These are phyloP conservation scores for Chlorella vulgaris DNA, from an alignment of 139 green algal species.

Conservation along the genomic window DNA sequence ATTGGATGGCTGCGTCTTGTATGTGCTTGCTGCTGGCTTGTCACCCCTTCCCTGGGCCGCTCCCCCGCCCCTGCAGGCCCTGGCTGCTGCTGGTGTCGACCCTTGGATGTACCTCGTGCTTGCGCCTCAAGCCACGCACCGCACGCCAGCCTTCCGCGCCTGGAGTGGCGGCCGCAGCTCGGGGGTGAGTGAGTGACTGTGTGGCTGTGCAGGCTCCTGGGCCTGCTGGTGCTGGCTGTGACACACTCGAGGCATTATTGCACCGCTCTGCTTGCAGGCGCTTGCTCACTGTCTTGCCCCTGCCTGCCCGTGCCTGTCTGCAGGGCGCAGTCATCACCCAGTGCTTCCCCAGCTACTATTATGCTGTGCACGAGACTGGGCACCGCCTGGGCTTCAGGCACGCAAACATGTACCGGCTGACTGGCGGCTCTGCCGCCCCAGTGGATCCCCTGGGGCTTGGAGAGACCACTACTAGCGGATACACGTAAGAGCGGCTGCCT, in stretches of 20 bases:
- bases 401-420: slow-evolving; percentile 32
- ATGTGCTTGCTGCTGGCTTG: background rate
- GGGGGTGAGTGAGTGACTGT: slow-evolving; percentile 20
- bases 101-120: slow-evolving; percentile 37
- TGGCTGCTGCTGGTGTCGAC: background rate
- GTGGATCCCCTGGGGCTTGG: slow-evolving; percentile 27
- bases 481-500: slow-evolving; percentile 1
- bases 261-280: no score
- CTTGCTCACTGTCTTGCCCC: background rate
- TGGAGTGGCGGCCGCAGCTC: slow-evolving; percentile 14
- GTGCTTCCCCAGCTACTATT: slow-evolving; percentile 41
- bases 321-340: slow-evolving; percentile 34
- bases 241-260: no score
- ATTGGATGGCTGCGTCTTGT: background rate
- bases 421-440: background rate
- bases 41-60: background rate
- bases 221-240: background rate
- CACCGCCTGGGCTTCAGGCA: slow-evolving; percentile 26
- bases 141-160: slow-evolving; percentile 10
- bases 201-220: background rate
- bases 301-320: background rate
- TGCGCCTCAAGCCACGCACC: background rate
- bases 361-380: slow-evolving; percentile 43
- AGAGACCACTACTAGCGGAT: slow-evolving; percentile 7
- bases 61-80: background rate